Evolutionary conservation across 331 rosid species (phyloP).

Genomic region (Acacia concinna): DNA sequence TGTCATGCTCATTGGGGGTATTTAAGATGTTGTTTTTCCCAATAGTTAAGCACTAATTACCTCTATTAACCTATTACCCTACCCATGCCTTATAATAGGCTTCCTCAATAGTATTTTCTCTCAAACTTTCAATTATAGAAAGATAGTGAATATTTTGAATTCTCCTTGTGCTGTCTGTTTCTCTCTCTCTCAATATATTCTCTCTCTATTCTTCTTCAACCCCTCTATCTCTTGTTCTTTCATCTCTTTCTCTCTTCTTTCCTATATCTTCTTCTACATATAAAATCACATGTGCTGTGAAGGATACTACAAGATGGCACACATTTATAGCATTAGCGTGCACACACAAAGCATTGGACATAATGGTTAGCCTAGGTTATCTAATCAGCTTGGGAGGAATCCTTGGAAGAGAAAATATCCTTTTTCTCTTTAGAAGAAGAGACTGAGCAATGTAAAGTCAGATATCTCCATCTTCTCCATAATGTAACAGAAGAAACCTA

Average conservation of each 20-base stretch:
- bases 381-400: background rate
- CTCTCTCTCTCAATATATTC: too few species aligned
- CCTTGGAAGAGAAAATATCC: background rate
- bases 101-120: too few species aligned
- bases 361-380: background rate
- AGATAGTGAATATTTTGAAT: too few species aligned
- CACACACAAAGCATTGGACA: background rate
- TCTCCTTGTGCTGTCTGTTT: too few species aligned
- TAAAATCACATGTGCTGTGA: background rate
- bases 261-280: too few species aligned
- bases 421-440: background rate
- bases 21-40: background rate
- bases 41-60: too few species aligned
- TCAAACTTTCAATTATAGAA: too few species aligned
- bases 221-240: too few species aligned
- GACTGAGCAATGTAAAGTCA: background rate
- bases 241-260: too few species aligned
- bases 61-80: too few species aligned
- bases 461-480: background rate
- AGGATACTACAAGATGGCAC: background rate
- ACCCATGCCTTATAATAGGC: too few species aligned
- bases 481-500: conserved; percentile 24
- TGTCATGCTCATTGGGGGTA: background rate
- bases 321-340: background rate
- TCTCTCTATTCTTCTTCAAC: too few species aligned